Conservation (phyloP, 805 yeast genomes). For the Starmerella bombi region DNA sequence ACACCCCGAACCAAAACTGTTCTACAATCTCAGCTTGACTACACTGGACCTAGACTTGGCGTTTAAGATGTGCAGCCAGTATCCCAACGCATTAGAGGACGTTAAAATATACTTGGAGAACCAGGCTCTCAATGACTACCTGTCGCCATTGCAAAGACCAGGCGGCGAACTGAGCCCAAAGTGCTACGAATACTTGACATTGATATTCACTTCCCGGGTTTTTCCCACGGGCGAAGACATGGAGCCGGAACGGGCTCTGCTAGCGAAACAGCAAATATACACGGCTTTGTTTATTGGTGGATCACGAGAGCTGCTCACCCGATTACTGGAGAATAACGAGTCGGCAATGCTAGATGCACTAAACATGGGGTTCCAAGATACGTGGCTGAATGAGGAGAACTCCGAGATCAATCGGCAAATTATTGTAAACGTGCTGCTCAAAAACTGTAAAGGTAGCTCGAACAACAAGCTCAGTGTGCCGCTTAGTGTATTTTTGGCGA, state of each 20-base stretch:
- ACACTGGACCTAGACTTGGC: slow-evolving; percentile 71
- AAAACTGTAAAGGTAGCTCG: slow-evolving; percentile 20
- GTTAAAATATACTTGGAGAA: slow-evolving; percentile 63
- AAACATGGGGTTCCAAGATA: slow-evolving; percentile 75
- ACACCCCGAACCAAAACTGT: slow-evolving; percentile 45
- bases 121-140: slow-evolving; percentile 49
- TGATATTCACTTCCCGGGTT: slow-evolving; percentile 59
- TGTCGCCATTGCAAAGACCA: slow-evolving; percentile 25
- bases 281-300: slow-evolving; percentile 42
- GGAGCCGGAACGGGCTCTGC: slow-evolving; percentile 16
- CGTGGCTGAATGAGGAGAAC: slow-evolving; percentile 52
- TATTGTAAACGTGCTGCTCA: slow-evolving; percentile 53
- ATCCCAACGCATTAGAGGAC: slow-evolving; percentile 39
- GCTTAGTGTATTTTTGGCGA: slow-evolving; percentile 57
- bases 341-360: slow-evolving; percentile 48
- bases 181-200: slow-evolving; percentile 50
- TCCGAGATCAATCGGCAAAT: slow-evolving; percentile 53
- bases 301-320: slow-evolving; percentile 4
- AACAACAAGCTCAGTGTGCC: slow-evolving; percentile 33
- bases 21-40: slow-evolving; percentile 54
- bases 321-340: slow-evolving; percentile 7
- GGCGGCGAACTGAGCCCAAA: slow-evolving; percentile 2
- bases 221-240: slow-evolving; percentile 55
- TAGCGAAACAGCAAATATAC: slow-evolving; percentile 41
- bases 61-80: slow-evolving; percentile 43